Base-by-base conservation (phyloP, 129 eudicot genomes). In the Pulicaria dysenterica region DNA sequence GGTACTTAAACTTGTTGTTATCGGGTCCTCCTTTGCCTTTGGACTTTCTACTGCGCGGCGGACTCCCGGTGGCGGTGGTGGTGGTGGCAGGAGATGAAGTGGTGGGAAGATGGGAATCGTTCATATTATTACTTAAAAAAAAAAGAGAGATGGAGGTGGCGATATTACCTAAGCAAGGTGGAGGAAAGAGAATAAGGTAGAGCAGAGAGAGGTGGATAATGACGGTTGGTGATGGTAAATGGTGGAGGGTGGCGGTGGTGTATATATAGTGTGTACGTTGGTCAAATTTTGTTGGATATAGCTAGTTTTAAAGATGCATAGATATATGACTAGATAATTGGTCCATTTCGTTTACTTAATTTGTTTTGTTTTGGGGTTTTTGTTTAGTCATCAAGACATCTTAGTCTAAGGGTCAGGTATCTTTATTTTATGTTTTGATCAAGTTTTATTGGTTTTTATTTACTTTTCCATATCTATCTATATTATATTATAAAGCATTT, bases 1-100 rank as follows among this genome's bases (percentile, higher is more conserved):
- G 53, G 49, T 87, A 90, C 42, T 83, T 82, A 60, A 89, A 89
- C 82, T 84, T 86, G 51, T 51, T 75, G 49, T 89, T 89, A 40
- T 89, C 96, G 0, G 95, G 96, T 0, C 96, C 96, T 0, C 96
- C 96, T 80, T 90, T 90, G 43, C 80, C 67, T 79, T 81, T 49
- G 15, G 85, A 70, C 69, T 70, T 73, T 10, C 70, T 68, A 48
- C 13, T 63, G 37, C 72, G 41, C 41, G 55, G 54, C 4, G 78
- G 49, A 39, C 67, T 75, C 1, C 15, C 54, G 9, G 34, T 51
- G 62, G 12, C 6, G 31, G 74, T 59, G 82, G 53, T n/a, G 63
- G 67, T 10, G 70, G 57, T 17, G 83, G 73, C 2, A 10, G 85
- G 57, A 14, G 71, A 69, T 43, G 67, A 9, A 34, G 76, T 11